phyloP scores from a whole-genome alignment of 257 asterid genomes.

The Primulina eburnea region DNA sequence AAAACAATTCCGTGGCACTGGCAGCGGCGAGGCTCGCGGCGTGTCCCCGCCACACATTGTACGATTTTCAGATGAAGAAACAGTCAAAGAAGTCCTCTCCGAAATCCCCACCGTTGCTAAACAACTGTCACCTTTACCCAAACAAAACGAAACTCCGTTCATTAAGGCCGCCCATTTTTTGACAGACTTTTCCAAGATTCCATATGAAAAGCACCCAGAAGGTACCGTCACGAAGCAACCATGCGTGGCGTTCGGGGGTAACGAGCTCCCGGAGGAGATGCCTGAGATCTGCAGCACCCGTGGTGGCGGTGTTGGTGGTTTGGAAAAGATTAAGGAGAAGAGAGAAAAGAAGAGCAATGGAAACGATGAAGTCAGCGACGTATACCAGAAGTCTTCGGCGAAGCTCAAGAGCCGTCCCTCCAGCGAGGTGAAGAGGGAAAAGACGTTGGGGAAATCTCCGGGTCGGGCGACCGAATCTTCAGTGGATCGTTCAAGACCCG shows the following conservation, averaged over 20 bases:
- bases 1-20: slow-evolving; percentile 1
- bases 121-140: slow-evolving; percentile 4
- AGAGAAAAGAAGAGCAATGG: slow-evolving; percentile 7
- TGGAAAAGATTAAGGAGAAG: slow-evolving; percentile 31
- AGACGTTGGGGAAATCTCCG: slow-evolving; percentile 46
- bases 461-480: slow-evolving; percentile 48
- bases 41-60: slow-evolving; percentile 50
- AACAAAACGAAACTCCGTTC: slow-evolving; percentile 30
- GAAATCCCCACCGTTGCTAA: slow-evolving; percentile 49
- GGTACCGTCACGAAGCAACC: slow-evolving; percentile 32
- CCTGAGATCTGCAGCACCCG: slow-evolving; percentile 40
- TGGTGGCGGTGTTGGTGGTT: slow-evolving; percentile 28
- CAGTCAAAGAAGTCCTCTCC: slow-evolving; percentile 70
- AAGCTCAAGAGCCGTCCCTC: slow-evolving; percentile 39
- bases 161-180: slow-evolving; percentile 36
- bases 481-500: slow-evolving; percentile 43
- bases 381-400: slow-evolving; percentile 45
- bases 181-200: neutral
- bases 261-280: slow-evolving; percentile 24
- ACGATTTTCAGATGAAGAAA: slow-evolving; percentile 50
- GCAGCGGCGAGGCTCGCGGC: slow-evolving; percentile 15
- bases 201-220: slow-evolving; percentile 15
- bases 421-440: slow-evolving; percentile 35
- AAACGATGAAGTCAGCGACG: slow-evolving; percentile 25
- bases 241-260: neutral